Conservation (phyloP, 2,329 filamentous ascomycete genomes). For the Alternaria consortialis region DNA sequence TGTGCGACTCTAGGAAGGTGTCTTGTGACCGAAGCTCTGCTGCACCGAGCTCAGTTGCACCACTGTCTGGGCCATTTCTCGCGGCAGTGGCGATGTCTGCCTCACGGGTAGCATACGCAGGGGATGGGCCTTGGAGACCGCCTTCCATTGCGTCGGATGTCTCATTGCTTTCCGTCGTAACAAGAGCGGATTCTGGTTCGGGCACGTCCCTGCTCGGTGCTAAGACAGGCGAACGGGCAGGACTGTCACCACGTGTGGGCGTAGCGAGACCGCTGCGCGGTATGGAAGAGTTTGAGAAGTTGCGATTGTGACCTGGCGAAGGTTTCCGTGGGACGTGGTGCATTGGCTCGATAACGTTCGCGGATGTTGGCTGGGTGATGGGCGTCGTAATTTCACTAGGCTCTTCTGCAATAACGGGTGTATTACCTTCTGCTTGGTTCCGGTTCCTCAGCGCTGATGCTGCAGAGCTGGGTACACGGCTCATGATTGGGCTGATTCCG, state of each 20-base stretch:
- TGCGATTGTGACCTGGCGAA: conserved; percentile 52
- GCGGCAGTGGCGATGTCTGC: conserved; percentile 48
- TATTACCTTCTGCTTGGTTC: conserved; percentile 52
- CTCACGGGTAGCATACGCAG: conserved; percentile 47
- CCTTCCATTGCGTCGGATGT: conserved; percentile 38
- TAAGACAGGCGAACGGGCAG: conserved; percentile 66
- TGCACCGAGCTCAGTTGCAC: conserved; percentile 34
- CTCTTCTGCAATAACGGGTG: conserved; percentile 66
- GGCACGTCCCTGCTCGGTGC: conserved; percentile 56
- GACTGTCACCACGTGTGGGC: conserved; percentile 67
- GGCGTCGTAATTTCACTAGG: conserved; percentile 50
- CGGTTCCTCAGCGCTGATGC: conserved; percentile 50
- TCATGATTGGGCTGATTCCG: conserved; percentile 72
- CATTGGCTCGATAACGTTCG: conserved; percentile 37
- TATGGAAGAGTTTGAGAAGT: conserved; percentile 50
- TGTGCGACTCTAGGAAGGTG: conserved; percentile 48
- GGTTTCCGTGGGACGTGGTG: conserved; percentile 48
- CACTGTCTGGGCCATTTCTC: conserved; percentile 31
- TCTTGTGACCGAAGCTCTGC: conserved; percentile 47
- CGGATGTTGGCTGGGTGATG: conserved; percentile 47
- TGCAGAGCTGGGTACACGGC: conserved; percentile 60
- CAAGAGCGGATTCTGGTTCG: conserved; percentile 58
- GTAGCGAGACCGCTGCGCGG: conserved; percentile 65
- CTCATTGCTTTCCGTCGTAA: conserved; percentile 53
- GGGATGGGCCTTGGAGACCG: conserved; percentile 33